Evolutionary conservation across 1,284 basidiomycete genomes (phyloP).

Genomic region (Ganoderma multipileum): DNA sequence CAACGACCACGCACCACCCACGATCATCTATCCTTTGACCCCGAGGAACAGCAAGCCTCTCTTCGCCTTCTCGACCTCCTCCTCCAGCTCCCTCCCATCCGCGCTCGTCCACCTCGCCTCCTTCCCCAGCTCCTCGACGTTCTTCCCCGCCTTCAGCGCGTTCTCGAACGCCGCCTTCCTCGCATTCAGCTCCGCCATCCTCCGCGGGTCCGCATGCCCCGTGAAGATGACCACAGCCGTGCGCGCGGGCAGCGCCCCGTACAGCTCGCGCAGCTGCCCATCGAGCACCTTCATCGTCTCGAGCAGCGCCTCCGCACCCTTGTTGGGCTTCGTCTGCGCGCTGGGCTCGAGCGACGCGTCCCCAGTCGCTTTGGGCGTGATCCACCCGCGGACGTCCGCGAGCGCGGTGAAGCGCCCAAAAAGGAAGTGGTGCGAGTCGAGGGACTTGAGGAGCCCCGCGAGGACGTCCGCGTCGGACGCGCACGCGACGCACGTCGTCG

Average conservation of each 20-base stretch:
- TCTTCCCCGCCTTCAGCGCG: constrained; percentile 64
- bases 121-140: constrained; percentile 51
- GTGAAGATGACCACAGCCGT: constrained; percentile 87
- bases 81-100: constrained; percentile 81
- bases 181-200: constrained; percentile 28
- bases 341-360: constrained; percentile 41
- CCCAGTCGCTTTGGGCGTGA: constrained; percentile 55
- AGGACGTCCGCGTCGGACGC: constrained; percentile 79
- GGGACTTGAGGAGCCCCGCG: constrained; percentile 63
- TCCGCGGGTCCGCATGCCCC: constrained; percentile 59
- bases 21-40: constrained; percentile 52
- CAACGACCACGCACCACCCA: neutral
- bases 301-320: constrained; percentile 34
- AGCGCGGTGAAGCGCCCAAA: constrained; percentile 85
- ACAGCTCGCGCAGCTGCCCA: constrained; percentile 64
- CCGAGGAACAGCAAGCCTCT: constrained; percentile 85
- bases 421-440: constrained; percentile 77
- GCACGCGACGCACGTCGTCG: constrained; percentile 77
- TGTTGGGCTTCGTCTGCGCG: constrained; percentile 24
- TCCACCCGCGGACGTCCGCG: constrained; percentile 80
- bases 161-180: constrained; percentile 68
- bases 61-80: constrained; percentile 78
- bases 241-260: constrained; percentile 73
- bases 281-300: constrained; percentile 59
- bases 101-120: constrained; percentile 73